Evolutionary conservation across 2,329 filamentous ascomycete genomes (phyloP).

Genomic region (Xylaria sp.): DNA sequence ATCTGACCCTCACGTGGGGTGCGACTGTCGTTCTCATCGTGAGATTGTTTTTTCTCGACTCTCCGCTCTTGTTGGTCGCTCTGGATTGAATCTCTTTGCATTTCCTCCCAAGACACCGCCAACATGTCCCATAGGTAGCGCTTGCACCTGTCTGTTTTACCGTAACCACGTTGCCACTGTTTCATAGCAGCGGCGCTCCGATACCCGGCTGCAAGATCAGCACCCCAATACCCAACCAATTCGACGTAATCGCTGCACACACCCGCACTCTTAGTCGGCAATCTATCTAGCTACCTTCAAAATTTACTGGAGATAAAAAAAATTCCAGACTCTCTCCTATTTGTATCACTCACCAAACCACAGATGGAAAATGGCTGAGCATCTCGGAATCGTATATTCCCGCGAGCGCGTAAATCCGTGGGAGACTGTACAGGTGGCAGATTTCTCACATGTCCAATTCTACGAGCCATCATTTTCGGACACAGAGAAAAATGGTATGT

Average conservation of each 20-base stretch:
- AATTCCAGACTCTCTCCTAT: conserved; percentile 18
- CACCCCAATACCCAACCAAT: conserved; percentile 32
- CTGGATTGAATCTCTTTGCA: conserved; percentile 39
- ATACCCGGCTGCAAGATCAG: conserved; percentile 33
- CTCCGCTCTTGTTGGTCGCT: conserved; percentile 39
- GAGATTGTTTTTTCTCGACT: conserved; percentile 33
- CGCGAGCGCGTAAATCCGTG: conserved; percentile 31
- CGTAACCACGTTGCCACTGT: conserved; percentile 29
- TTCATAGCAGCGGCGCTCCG: conserved; percentile 31
- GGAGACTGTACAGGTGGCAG: conserved; percentile 30
- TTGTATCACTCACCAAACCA: conserved; percentile 8
- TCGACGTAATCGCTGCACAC: conserved; percentile 31
- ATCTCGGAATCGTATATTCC: conserved; percentile 33
- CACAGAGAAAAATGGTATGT: conserved; percentile 34
- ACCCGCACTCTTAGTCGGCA: conserved; percentile 31
- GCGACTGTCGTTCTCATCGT: conserved; percentile 30
- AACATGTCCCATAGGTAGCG: conserved; percentile 33
- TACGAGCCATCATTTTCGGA: conserved; percentile 24
- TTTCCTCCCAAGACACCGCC: conserved; percentile 25
- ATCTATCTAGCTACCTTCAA: neutral
- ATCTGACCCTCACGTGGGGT: conserved; percentile 33
- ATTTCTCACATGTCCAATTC: conserved; percentile 35
- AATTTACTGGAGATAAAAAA: conserved; percentile 23
- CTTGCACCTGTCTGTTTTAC: conserved; percentile 30
- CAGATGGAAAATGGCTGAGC: conserved; percentile 33